phyloP scores from a whole-genome alignment of 306 rosid species.

The Cicer chorassanicum region DNA sequence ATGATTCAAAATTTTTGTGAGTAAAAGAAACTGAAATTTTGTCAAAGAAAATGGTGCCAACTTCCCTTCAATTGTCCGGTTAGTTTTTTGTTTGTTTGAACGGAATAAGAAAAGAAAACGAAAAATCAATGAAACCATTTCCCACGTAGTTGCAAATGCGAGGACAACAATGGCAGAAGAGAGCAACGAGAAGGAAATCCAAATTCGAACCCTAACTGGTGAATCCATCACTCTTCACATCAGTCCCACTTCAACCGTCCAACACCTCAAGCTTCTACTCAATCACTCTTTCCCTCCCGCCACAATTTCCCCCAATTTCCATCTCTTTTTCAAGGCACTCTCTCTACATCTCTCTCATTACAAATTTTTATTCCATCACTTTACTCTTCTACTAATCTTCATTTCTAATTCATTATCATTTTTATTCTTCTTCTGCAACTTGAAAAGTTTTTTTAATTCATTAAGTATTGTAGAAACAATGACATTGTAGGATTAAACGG shows the following conservation, averaged over 20 bases:
- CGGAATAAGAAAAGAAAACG: background rate
- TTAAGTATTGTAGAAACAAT: background rate
- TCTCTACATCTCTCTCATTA: background rate
- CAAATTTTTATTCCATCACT: background rate
- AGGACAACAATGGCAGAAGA: conserved; percentile 52
- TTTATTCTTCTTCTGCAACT: background rate
- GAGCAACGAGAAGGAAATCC: conserved; percentile 44
- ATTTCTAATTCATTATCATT: background rate
- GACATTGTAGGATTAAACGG: background rate
- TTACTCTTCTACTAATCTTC: background rate
- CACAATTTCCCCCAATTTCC: conserved; percentile 67
- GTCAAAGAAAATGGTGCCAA: no score
- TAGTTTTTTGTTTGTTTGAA: background rate
- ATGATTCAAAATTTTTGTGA: no score
- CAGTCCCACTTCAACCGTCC: conserved; percentile 53
- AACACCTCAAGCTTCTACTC: conserved; percentile 74
- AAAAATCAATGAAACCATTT: background rate
- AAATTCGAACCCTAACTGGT: conserved; percentile 70
- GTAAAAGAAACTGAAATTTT: no score
- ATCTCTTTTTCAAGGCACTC: conserved; percentile 76
- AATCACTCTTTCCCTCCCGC: conserved; percentile 63
- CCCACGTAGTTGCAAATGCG: background rate
- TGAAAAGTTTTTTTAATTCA: background rate
- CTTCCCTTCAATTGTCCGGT: no score
- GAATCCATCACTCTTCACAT: conserved; percentile 60